A percentile compares a stretch with the other conserved stretches of the same genome.
phyloP scores from a whole-genome alignment of 1,139 yeast species.

The Wickerhamomyces sp. region DNA sequence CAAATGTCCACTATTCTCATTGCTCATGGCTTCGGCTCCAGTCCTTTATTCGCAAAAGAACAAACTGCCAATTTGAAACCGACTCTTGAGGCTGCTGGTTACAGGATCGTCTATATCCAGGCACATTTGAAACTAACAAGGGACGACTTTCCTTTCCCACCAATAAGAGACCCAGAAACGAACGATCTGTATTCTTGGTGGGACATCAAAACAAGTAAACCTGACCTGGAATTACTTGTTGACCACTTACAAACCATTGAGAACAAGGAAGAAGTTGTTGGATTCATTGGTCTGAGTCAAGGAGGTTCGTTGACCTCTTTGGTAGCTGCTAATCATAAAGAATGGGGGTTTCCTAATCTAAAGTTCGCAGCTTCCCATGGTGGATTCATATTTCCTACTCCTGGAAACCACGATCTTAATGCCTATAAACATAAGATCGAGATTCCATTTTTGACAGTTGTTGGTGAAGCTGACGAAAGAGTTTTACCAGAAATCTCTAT shows the following conservation, averaged over 20 bases:
- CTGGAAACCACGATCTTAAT: not conserved
- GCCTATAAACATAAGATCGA: conserved; percentile 6
- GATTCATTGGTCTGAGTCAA: conserved; percentile 4
- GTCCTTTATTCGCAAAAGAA: conserved; percentile 19
- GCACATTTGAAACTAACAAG: not conserved
- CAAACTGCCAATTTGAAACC: conserved; percentile 1
- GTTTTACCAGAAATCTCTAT: conserved; percentile 3
- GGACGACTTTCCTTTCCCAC: conserved; percentile 28
- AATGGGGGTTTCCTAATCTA: conserved; percentile 1
- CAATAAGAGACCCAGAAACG: conserved; percentile 29
- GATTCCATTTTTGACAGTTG: conserved; percentile 7
- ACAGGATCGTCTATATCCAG: not conserved
- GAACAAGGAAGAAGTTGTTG: conserved; percentile 1
- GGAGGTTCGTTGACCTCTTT: conserved; percentile 2
- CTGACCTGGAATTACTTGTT: not conserved
- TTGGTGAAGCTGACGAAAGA: conserved; percentile 5
- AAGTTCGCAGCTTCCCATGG: conserved; percentile 3
- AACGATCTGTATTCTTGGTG: conserved; percentile 3
- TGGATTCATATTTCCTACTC: conserved; percentile 6
- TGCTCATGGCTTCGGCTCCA: conserved; percentile 5
- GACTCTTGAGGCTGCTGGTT: conserved; percentile 7
- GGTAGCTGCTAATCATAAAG: conserved; percentile 2
- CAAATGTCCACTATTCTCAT: not conserved
- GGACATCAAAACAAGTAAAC: not conserved
- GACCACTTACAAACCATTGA: not conserved